Percentiles rank a stretch among this genome's conserved stretches.
These are phyloP conservation scores for Chrysanthemum makinoi DNA, from an alignment of 129 eudicot species.

Conservation along the genomic window DNA sequence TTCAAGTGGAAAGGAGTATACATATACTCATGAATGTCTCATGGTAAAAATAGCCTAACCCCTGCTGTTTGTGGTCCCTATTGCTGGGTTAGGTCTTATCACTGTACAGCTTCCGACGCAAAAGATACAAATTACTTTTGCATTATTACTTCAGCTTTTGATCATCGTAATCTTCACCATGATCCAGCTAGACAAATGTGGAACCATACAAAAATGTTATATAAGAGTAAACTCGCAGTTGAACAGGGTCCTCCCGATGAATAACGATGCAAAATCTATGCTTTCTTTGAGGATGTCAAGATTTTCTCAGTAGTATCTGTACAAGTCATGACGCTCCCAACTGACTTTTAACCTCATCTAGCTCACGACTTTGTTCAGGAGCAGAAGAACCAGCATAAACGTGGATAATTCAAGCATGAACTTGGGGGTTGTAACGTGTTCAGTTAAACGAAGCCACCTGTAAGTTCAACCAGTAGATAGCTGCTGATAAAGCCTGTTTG, in stretches of 20 bases:
- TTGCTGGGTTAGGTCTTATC: not conserved
- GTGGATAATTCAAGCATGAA: conserved; percentile 59
- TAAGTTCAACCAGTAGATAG: conserved; percentile 99
- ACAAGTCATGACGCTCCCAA: conserved; percentile 17
- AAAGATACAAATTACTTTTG: not conserved
- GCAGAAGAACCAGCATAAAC: conserved; percentile 52
- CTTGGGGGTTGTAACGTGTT: conserved; percentile 42
- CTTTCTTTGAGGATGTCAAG: conserved; percentile 2
- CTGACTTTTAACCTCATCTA: conserved; percentile 21
- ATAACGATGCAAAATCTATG: not conserved
- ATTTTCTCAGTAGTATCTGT: conserved; percentile 16
- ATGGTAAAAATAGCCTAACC: not conserved
- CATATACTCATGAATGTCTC: not conserved
- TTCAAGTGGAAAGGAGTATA: not conserved
- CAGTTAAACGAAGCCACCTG: conserved; percentile 79
- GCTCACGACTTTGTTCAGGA: conserved; percentile 54
- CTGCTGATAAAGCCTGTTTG: conserved; percentile 98
- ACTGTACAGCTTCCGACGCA: conserved; percentile 10
- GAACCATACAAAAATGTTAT: conserved; percentile 10
- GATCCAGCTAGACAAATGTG: not conserved
- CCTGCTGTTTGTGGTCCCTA: not conserved
- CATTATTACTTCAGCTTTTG: conserved; percentile 10
- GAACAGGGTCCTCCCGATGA: conserved; percentile 6
- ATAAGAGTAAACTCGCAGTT: conserved; percentile 15
- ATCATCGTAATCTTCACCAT: conserved; percentile 1